Base-by-base conservation (phyloP, 805 yeast species). In the Ogataea haglerorum region DNA sequence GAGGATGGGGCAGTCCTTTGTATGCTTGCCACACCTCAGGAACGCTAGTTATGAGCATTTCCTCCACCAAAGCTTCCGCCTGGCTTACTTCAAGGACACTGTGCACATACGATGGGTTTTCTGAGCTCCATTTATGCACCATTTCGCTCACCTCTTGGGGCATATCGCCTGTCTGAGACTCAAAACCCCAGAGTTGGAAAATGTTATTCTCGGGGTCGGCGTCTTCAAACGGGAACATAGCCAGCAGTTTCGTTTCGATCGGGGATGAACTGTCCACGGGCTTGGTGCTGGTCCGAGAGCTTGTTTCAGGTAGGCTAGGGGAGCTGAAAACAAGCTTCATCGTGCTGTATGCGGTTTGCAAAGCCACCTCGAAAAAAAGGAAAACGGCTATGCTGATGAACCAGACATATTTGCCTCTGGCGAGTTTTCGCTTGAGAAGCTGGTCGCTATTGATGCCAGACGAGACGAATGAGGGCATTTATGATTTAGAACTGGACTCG, bases 1-100 rank as follows among this genome's bases (percentile, higher is more conserved):
- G 63, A 13, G 58, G 64, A 54, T 72, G 73, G 1, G 81, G 80
- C 41, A 77, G 53, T 4, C 52, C 40, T 39, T 67, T 68, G 53
- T 62, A 73, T 3, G 79, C 70, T 19, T 68, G 72, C 17, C 68
- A 46, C 29, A 77, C 59, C 43, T 74, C 78, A 1, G 82, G 81
- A n/a, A 72, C 51, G 6, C 40, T 35, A 10, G 35, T 36, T 13
- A 16, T 30, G 36, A 54, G 45, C 21, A 36, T 21, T 7, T 41
- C 40, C 14, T 24, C 22, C 8, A 54, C 34, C 31, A 37, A 17
- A 2, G 17, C n/a, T 10, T 30, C 39, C 10, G 52, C 38, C 29
- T 48, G 48, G 3, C 34, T 37, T 6, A 45, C 19, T 14, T 35
- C 26, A 2, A 45, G 13, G 14, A 49, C 34, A 15, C 43, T 30